Conservation (phyloP, 768 basidiomycete genomes). For the Trametes villosa region DNA sequence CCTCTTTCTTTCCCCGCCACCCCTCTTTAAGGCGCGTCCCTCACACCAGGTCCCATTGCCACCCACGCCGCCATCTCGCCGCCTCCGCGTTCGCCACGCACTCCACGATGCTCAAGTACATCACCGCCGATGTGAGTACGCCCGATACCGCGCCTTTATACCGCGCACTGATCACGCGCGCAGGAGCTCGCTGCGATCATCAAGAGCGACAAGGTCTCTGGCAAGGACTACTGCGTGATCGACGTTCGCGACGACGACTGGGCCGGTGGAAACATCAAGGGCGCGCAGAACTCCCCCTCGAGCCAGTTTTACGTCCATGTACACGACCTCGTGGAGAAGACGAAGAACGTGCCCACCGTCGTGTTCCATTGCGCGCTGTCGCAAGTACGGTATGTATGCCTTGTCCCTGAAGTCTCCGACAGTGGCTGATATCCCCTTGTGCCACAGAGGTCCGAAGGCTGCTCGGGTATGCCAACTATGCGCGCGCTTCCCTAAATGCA, state of each 20-base stretch:
- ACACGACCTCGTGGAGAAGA: conserved; percentile 59
- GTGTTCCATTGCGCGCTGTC: conserved; percentile 83
- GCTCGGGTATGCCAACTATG: conserved; percentile 55
- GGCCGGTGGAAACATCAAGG: conserved; percentile 77
- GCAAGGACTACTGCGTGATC: conserved; percentile 74
- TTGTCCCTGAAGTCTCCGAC: neutral
- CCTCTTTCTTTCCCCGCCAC: neutral
- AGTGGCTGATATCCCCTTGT: conserved; percentile 13
- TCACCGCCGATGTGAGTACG: conserved; percentile 43
- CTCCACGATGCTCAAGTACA: conserved; percentile 41
- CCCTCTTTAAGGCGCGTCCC: neutral
- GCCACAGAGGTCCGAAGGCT: conserved; percentile 72
- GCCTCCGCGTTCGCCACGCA: conserved; percentile 3
- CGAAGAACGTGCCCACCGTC: conserved; percentile 62
- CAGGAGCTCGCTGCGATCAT: conserved; percentile 75
- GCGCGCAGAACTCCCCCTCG: conserved; percentile 66
- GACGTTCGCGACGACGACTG: conserved; percentile 89
- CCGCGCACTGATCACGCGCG: neutral
- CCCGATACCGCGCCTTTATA: neutral
- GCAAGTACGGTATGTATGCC: conserved; percentile 64
- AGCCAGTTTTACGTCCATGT: conserved; percentile 58
- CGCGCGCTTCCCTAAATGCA: conserved; percentile 1
- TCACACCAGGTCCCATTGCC: neutral
- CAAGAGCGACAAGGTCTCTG: conserved; percentile 61
- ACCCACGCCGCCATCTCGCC: neutral